Evolutionary conservation across 768 basidiomycete genomes (phyloP).

Genomic region (Suillus ampliporus): DNA sequence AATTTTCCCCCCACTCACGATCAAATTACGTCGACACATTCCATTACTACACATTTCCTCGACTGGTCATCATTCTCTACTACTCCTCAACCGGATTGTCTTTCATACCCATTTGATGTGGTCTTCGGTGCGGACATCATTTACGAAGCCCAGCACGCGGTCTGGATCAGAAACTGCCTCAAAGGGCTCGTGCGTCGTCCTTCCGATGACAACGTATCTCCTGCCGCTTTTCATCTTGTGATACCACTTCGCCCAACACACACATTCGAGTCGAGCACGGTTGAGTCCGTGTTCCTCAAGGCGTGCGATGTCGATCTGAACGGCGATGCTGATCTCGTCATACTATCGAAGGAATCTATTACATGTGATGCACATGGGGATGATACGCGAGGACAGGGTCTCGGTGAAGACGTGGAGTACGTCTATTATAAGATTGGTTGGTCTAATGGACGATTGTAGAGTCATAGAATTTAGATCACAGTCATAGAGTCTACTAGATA

Average conservation of each 20-base stretch:
- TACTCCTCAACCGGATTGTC: constrained; percentile 21
- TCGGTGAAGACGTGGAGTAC: constrained; percentile 66
- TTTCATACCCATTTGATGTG: constrained; percentile 50
- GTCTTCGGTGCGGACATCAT: constrained; percentile 60
- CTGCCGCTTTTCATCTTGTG: constrained; percentile 65
- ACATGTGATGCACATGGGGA: constrained; percentile 52
- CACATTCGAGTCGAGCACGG: constrained; percentile 56
- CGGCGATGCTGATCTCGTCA: constrained; percentile 43
- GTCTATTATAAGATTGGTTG: constrained; percentile 77
- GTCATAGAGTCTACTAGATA: background rate
- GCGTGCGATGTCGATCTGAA: constrained; percentile 16
- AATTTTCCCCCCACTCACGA: constrained; percentile 35
- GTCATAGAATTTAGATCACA: background rate
- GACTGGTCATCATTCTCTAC: constrained; percentile 45
- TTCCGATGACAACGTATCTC: background rate
- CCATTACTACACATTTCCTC: constrained; percentile 35
- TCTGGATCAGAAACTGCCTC: constrained; percentile 53
- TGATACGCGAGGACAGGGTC: constrained; percentile 31
- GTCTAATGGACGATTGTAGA: constrained; percentile 34
- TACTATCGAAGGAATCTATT: constrained; percentile 59
- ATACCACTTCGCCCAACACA: constrained; percentile 78
- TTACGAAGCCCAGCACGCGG: constrained; percentile 55
- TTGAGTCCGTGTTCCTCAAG: constrained; percentile 60
- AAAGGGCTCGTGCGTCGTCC: constrained; percentile 41
- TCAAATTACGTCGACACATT: constrained; percentile 8